Evolutionary conservation across 148 eudicot genomes (phyloP).

Genomic region (Tetragonia tetragonoides): DNA sequence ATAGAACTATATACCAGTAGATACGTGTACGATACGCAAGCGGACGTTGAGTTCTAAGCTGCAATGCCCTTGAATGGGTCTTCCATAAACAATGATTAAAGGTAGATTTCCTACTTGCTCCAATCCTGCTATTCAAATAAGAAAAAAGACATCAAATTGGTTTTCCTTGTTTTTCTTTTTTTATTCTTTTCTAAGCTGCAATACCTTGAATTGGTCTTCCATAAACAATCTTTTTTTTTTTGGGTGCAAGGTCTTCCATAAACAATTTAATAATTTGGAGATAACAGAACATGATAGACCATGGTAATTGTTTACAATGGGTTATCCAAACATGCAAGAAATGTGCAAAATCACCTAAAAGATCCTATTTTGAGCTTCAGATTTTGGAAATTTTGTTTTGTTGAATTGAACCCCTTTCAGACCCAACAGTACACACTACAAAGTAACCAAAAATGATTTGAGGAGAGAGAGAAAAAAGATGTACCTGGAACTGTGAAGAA

Average conservation of each 20-base stretch:
- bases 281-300: too few relatives aligned
- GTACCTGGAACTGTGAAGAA: slow-evolving; percentile 22
- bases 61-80: slow-evolving; percentile 6
- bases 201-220: too few relatives aligned
- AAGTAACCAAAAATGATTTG: background rate
- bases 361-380: too few relatives aligned
- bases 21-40: slow-evolving; percentile 3
- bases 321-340: too few relatives aligned
- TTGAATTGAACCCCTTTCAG: too few relatives aligned
- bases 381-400: too few relatives aligned
- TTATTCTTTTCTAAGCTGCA: too few relatives aligned
- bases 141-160: background rate
- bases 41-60: slow-evolving; percentile 12
- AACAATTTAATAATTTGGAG: too few relatives aligned
- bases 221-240: too few relatives aligned
- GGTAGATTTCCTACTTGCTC: slow-evolving; percentile 1
- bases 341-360: too few relatives aligned
- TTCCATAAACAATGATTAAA: slow-evolving; percentile 12
- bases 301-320: too few relatives aligned
- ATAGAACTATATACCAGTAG: slow-evolving; percentile 16
- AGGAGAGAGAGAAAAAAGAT: background rate
- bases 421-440: background rate
- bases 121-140: slow-evolving; percentile 3
- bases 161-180: background rate
- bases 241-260: too few relatives aligned